Conservation (phyloP, 106 monocot species). For the Platanthera zijinensis region DNA sequence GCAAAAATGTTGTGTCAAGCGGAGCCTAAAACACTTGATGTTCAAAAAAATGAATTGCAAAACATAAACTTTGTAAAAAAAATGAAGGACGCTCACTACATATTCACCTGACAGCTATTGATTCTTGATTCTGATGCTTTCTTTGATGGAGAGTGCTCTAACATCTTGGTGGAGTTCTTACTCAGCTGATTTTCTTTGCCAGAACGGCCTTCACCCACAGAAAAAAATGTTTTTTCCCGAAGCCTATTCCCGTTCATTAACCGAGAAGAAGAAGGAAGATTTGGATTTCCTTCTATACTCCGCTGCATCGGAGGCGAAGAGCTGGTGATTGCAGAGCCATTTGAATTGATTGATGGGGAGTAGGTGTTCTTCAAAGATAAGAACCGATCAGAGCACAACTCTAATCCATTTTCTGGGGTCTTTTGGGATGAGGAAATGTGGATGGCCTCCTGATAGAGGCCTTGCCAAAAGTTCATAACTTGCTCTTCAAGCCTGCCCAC, state of each 20-base stretch:
- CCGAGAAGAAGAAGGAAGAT: neutral
- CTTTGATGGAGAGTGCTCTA: neutral
- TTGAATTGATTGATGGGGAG: neutral
- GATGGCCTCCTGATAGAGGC: conserved; percentile 79
- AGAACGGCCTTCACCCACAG: neutral
- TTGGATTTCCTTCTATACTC: neutral
- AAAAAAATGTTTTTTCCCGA: neutral
- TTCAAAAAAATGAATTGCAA: neutral
- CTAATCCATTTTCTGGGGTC: conserved; percentile 18
- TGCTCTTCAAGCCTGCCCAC: conserved; percentile 93
- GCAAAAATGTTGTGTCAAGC: no score
- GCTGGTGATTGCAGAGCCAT: neutral
- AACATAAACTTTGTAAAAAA: no score
- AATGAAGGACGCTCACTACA: neutral
- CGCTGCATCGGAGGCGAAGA: neutral
- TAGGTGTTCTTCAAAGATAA: neutral
- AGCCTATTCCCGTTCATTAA: neutral
- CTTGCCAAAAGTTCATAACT: conserved; percentile 76
- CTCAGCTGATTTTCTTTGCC: neutral
- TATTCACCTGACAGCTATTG: neutral
- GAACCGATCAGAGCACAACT: neutral
- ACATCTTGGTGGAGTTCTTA: neutral
- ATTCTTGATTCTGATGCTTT: neutral
- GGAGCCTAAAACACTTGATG: no score
- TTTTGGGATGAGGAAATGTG: conserved; percentile 50